Percentiles rank a stretch among this genome's conserved stretches.
Conservation (phyloP, 495 filamentous ascomycete species). For the Bryoglossum gracile region DNA sequence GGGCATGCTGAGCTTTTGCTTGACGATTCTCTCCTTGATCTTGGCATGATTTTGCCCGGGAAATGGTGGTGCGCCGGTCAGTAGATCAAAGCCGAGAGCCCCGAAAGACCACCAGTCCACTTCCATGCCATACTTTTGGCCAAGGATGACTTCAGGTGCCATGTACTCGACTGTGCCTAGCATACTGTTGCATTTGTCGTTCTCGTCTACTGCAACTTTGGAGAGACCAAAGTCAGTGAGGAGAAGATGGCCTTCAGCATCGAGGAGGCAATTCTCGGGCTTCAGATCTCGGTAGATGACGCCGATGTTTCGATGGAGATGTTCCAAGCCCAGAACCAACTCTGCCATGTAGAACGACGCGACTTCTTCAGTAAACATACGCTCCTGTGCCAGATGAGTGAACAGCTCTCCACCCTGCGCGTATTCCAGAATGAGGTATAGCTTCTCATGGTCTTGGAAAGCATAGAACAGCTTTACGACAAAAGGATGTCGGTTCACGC, state of each 20-base stretch:
- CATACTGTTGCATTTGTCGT: conserved; percentile 73
- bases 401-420: conserved; percentile 97
- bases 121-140: conserved; percentile 79
- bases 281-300: conserved; percentile 97
- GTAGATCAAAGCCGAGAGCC: conserved; percentile 81
- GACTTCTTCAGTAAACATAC: conserved; percentile 82
- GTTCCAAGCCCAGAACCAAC: conserved; percentile 87
- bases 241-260: conserved; percentile 83
- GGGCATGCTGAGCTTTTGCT: conserved; percentile 77
- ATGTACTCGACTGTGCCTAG: conserved; percentile 97
- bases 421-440: conserved; percentile 96
- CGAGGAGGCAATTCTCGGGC: conserved; percentile 94
- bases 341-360: conserved; percentile 98
- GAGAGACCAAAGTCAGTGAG: conserved; percentile 95
- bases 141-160: conserved; percentile 88
- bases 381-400: conserved; percentile 77
- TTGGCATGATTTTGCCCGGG: conserved; percentile 82
- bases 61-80: conserved; percentile 88
- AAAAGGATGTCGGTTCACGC: conserved; percentile 90
- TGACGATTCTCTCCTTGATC: conserved; percentile 87
- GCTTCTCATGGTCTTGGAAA: conserved; percentile 96
- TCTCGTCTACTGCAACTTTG: conserved; percentile 82
- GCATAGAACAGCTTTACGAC: conserved; percentile 97
- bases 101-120: conserved; percentile 99
- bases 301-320: conserved; percentile 84